phyloP scores from a whole-genome alignment of 768 basidiomycete genomes.

The Rhodotorula babjevae region DNA sequence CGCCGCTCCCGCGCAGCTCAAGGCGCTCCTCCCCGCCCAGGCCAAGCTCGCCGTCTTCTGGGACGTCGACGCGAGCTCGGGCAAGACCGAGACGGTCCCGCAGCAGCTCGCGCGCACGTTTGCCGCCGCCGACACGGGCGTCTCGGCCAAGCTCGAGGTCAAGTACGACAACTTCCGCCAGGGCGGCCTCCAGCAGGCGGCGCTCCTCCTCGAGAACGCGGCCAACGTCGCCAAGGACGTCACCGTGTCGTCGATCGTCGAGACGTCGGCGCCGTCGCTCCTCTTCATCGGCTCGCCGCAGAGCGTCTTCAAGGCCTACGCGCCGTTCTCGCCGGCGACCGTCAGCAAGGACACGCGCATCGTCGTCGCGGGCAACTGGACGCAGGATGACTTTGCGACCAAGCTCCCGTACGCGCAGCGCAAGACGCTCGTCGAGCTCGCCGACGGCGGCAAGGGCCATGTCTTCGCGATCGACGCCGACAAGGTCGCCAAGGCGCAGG shows the following conservation, averaged over 20 bases:
- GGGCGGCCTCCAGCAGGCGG: slow-evolving; percentile 65
- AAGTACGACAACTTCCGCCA: slow-evolving; percentile 72
- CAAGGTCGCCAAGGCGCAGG: slow-evolving; percentile 36
- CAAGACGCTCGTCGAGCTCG: slow-evolving; percentile 48
- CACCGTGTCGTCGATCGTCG: slow-evolving; percentile 31
- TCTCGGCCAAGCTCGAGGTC: slow-evolving; percentile 61
- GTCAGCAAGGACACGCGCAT: slow-evolving; percentile 66
- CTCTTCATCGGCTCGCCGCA: slow-evolving; percentile 69
- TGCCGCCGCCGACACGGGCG: slow-evolving; percentile 51
- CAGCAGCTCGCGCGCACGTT: slow-evolving; percentile 54
- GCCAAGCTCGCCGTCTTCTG: slow-evolving; percentile 47
- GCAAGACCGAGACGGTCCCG: slow-evolving; percentile 37
- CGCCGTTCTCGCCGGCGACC: slow-evolving; percentile 61
- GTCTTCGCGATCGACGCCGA: slow-evolving; percentile 55
- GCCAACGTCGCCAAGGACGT: slow-evolving; percentile 49
- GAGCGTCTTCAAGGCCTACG: slow-evolving; percentile 68
- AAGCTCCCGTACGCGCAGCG: slow-evolving; percentile 59
- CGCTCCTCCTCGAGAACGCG: slow-evolving; percentile 58
- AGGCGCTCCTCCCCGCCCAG: slow-evolving; percentile 47
- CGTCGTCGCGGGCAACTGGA: slow-evolving; percentile 71
- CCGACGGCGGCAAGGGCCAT: slow-evolving; percentile 58
- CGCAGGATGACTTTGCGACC: slow-evolving; percentile 63
- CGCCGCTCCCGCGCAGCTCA: slow-evolving; percentile 50
- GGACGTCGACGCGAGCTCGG: slow-evolving; percentile 39
- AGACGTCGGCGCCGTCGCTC: slow-evolving; percentile 57